Evolutionary conservation across 2,329 filamentous ascomycete genomes (phyloP).

Genomic region (Sarocladiaceae sp.): DNA sequence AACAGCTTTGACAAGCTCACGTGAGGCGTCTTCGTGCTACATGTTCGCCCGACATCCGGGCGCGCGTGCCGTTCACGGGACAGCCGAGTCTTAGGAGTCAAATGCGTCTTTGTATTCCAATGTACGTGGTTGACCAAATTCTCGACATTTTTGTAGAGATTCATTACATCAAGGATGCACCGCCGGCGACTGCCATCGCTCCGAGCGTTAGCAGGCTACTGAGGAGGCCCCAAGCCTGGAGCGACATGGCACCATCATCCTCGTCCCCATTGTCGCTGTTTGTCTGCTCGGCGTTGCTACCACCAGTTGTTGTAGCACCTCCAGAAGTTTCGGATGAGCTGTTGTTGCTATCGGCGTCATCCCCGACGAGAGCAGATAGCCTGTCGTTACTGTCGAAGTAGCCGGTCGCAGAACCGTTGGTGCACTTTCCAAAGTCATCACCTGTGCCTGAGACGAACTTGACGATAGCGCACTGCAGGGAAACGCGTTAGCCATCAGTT

Average conservation of each 20-base stretch:
- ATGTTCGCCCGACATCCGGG: too few species aligned
- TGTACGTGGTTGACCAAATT: neutral
- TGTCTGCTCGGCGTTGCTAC: neutral
- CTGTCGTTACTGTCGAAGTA: slow-evolving; percentile 27
- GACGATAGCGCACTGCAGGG: slow-evolving; percentile 51
- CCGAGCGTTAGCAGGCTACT: slow-evolving; percentile 19
- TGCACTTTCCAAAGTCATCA: slow-evolving; percentile 27
- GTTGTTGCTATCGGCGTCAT: slow-evolving; percentile 10
- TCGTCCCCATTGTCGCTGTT: neutral
- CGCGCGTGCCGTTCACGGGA: too few species aligned
- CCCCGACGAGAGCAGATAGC: slow-evolving; percentile 29
- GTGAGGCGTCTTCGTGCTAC: too few species aligned
- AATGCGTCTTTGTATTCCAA: too few species aligned
- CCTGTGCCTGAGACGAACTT: slow-evolving; percentile 47
- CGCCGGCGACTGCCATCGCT: slow-evolving; percentile 24
- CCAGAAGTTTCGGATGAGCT: slow-evolving; percentile 10
- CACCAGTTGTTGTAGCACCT: slow-evolving; percentile 15
- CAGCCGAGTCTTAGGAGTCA: too few species aligned
- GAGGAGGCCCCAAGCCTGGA: slow-evolving; percentile 19
- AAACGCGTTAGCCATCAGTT: slow-evolving; percentile 9
- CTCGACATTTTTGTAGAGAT: neutral
- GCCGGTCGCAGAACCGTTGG: slow-evolving; percentile 29
- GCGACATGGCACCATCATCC: slow-evolving; percentile 19
- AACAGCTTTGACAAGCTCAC: too few species aligned
- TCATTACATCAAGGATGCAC: slow-evolving; percentile 23